phyloP scores from a whole-genome alignment of 2,329 filamentous ascomycete species.

The Colletotrichum gigasporum region DNA sequence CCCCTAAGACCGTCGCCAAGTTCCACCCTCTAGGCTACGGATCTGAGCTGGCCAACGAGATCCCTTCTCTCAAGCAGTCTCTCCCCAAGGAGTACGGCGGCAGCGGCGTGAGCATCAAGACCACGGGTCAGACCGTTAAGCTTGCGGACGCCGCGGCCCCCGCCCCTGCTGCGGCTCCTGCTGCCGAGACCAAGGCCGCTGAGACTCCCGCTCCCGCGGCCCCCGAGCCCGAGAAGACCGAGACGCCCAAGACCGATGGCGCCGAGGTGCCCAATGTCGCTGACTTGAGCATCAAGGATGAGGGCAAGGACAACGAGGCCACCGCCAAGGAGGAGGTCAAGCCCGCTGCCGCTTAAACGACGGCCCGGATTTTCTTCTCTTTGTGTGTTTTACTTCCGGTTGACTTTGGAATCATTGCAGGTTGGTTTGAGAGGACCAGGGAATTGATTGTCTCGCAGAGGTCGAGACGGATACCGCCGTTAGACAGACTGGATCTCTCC shows the following conservation, averaged over 20 bases:
- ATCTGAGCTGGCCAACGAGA: slow-evolving; percentile 69
- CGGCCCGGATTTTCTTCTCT: not conserved
- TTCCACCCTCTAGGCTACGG: slow-evolving; percentile 84
- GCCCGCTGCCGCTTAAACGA: slow-evolving; percentile 1
- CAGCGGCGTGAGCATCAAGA: slow-evolving; percentile 59
- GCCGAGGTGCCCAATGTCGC: slow-evolving; percentile 12
- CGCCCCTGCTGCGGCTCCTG: not conserved
- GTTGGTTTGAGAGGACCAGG: not conserved
- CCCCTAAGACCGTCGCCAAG: slow-evolving; percentile 78
- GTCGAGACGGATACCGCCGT: slow-evolving; percentile 1
- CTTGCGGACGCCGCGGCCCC: slow-evolving; percentile 35
- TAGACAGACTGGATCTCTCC: slow-evolving; percentile 5
- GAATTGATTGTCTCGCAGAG: not conserved
- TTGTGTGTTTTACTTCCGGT: not conserved
- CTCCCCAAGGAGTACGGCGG: slow-evolving; percentile 85
- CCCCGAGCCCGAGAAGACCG: slow-evolving; percentile 25
- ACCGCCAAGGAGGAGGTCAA: slow-evolving; percentile 17
- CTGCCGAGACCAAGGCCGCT: slow-evolving; percentile 2
- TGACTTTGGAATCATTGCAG: not conserved
- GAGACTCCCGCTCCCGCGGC: not conserved
- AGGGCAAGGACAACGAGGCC: slow-evolving; percentile 11
- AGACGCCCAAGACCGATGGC: slow-evolving; percentile 26
- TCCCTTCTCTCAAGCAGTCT: slow-evolving; percentile 66
- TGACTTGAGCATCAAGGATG: slow-evolving; percentile 23
- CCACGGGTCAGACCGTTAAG: slow-evolving; percentile 43